Evolutionary conservation across 2,329 filamentous ascomycete genomes (phyloP), one percentile per base, ranked within the genome.

Genomic region (Beauveria brongniartii): DNA sequence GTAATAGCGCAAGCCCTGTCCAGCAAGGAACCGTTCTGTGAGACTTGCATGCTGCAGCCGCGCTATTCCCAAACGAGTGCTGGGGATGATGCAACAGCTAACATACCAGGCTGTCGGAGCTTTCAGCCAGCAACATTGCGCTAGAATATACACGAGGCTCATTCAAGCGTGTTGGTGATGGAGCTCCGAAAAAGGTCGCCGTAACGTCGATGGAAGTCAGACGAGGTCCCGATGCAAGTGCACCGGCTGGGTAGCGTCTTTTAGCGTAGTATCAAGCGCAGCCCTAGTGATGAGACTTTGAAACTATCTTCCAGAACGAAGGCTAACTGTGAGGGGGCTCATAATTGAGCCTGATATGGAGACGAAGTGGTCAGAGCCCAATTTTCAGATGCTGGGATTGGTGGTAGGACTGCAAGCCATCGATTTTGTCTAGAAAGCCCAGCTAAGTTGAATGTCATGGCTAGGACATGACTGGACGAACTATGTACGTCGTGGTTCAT

Each of bases 21-120:
- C 22, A 20, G 3, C 4, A 58, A 50, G 48, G 48, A 37, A 53
- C 37, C 8, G 3, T 44, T 44, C 55, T 18, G 20, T n/a, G n/a
- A 44, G 47, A 59, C 48, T 59, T 44, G 14, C 47, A 52, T 52
- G 37, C 18, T 51, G 34, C 56, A 59, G 48, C 47, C 26, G 48
- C 56, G 40, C 48, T 53, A 59, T 46, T 59, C 37, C 47, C 47
- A 37, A 53, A 37, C 14, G 8, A 52, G 40, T 37, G 37, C 44
- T 41, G 44, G 22, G 1, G 34, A 37, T 37, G 12, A 37, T 37
- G 34, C 34, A 16, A 37, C 34, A 37, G 12, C 12, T 37, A 37
- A 37, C 34, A 37, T 46, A 26, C 28, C 5, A 55, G 30, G 34
- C 53, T 30, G 8, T 43, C 9, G 5, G 26, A 30, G 40, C 40